These are phyloP conservation scores for Protomyces inouyei DNA, from an alignment of 1,139 yeast genomes.

Conservation along the genomic window DNA sequence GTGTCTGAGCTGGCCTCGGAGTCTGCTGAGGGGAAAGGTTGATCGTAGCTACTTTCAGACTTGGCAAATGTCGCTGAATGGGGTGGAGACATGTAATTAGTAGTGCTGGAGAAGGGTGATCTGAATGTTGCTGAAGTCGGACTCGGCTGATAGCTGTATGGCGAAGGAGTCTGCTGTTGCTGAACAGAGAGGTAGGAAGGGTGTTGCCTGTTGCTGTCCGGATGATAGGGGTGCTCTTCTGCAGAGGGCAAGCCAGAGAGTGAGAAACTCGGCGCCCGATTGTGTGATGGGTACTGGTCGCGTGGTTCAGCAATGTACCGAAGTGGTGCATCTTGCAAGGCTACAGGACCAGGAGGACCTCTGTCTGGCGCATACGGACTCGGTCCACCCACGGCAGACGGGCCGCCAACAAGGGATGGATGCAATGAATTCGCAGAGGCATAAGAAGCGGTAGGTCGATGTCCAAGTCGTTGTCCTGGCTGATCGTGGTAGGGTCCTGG, in stretches of 20 bases:
- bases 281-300: slow-evolving; percentile 2
- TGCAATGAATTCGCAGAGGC: neutral
- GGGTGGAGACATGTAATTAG: slow-evolving; percentile 3
- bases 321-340: neutral
- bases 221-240: neutral
- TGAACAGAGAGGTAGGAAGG: neutral
- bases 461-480: neutral
- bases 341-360: neutral
- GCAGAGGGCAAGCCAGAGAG: neutral
- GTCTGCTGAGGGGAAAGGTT: slow-evolving; percentile 5
- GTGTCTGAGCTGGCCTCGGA: neutral
- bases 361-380: neutral
- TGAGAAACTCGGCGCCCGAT: neutral
- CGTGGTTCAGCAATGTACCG: slow-evolving; percentile 21
- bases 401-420: neutral
- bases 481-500: neutral
- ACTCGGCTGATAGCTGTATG: neutral
- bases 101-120: neutral
- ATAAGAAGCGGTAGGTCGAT: neutral
- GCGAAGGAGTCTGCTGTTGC: neutral
- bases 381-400: neutral
- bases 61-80: slow-evolving; percentile 4
- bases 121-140: neutral
- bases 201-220: neutral
- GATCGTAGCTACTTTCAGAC: slow-evolving; percentile 5